These are phyloP conservation scores for Alternaria dauci DNA, from an alignment of 2,329 filamentous ascomycete species.

Conservation along the genomic window DNA sequence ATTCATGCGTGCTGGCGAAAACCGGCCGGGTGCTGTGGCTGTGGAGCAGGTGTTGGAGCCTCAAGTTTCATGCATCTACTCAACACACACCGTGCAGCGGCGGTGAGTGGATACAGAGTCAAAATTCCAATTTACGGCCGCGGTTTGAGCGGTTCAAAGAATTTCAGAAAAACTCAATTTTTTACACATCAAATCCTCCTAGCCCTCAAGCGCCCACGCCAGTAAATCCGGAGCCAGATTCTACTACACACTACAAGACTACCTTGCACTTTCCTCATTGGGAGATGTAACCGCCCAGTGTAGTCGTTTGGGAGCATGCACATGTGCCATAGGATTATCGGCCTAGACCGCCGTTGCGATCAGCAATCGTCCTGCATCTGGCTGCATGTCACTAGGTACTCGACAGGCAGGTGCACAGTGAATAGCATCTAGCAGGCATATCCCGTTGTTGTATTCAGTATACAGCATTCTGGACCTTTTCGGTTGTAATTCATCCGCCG, in stretches of 20 bases:
- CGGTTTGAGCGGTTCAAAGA: not conserved
- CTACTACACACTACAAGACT: not conserved
- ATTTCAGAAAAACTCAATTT: not conserved
- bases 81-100: conserved; percentile 1
- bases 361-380: conserved; percentile 6
- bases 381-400: not conserved
- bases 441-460: not conserved
- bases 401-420: not conserved
- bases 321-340: conserved; percentile 2
- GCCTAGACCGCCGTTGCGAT: conserved; percentile 12
- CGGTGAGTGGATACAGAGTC: conserved; percentile 1
- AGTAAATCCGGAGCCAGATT: not conserved
- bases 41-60: conserved; percentile 18
- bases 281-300: conserved; percentile 9
- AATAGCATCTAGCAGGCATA: not conserved
- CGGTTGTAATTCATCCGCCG: conserved; percentile 8
- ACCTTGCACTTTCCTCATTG: conserved; percentile 5
- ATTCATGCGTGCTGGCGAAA: conserved; percentile 16
- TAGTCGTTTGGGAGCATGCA: not conserved
- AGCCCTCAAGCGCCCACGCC: not conserved
- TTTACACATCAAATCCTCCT: not conserved
- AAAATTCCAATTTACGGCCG: not conserved
- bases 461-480: not conserved
- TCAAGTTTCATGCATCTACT: not conserved
- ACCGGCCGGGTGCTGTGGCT: conserved; percentile 21